Evolutionary conservation across 441 rosid species (phyloP), one percentile per base, ranked within the genome.

Genomic region (Populus tomentosa): DNA sequence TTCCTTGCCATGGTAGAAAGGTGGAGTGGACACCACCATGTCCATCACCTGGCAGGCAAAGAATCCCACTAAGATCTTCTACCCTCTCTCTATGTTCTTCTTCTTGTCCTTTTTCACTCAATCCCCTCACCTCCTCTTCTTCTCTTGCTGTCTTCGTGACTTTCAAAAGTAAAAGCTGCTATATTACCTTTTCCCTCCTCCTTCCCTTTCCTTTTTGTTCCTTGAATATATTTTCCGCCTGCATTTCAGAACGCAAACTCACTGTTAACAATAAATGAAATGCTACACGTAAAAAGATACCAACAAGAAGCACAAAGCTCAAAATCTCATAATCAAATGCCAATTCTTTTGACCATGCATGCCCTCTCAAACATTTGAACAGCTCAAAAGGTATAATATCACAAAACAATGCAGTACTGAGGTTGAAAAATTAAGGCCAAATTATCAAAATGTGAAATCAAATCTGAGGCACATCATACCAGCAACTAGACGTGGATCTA

Each of bases 41-140:
- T 86, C 75, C 78, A 86, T 84, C 86, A 80, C 81, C 78, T 81
- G 82, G 67, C 69, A 77, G 90, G 86, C 90, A 94, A 86, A 90
- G 84, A 82, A 92, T 91, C 92, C 91, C 88, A 86, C 88, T 80
- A 3, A 86, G 88, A 89, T 90, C 85, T 81, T 67, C 85, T 69
- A 75, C 74, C 80, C 80, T 53, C 82, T 80, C 80, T 53, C 82
- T 80, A 62, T 71, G 70, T 24, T 24, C 24, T 84, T 36, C 33
- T 64, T 50, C 73, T 76, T 73, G 77, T 84, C 82, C 78, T 75
- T 73, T 23, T 75, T 82, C 77, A 66, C 71, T 74, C 81, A 23
- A 65, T 35, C 77, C 76, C 69, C 3, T 16, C 59, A 42, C 63
- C 75, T 35, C 38, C 36, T 65, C 74, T 65, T 67, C 75, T 18